phyloP scores from a whole-genome alignment of 805 yeast species.

The Candida chauliodis region DNA sequence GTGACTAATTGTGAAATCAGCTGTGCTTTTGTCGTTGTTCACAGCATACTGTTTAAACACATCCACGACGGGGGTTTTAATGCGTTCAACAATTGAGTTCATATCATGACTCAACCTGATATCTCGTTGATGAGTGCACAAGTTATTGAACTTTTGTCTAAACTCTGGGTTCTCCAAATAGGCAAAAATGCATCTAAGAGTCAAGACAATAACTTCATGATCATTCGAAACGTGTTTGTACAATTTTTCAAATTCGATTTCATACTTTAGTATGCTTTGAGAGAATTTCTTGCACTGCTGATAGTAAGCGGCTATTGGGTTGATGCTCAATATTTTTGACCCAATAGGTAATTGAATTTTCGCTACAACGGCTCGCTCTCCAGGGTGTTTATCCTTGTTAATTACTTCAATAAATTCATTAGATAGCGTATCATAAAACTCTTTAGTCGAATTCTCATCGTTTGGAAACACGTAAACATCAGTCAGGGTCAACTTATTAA shows the following conservation, averaged over 20 bases:
- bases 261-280: not conserved
- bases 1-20: not conserved
- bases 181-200: not conserved
- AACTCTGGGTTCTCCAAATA: slow-evolving; percentile 3
- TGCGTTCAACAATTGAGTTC: not conserved
- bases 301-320: not conserved
- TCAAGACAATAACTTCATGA: not conserved
- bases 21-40: not conserved
- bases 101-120: not conserved
- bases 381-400: slow-evolving; percentile 6
- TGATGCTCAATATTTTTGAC: slow-evolving; percentile 1
- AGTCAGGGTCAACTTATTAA: not conserved
- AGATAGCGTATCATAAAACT: slow-evolving; percentile 8
- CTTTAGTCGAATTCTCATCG: slow-evolving; percentile 6
- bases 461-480: slow-evolving; percentile 8
- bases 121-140: slow-evolving; percentile 9
- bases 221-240: not conserved
- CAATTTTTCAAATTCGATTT: not conserved
- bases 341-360: not conserved
- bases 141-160: slow-evolving; percentile 6
- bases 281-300: not conserved
- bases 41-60: slow-evolving; percentile 1
- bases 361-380: slow-evolving; percentile 4
- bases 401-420: slow-evolving; percentile 5
- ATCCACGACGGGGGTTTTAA: not conserved